phyloP scores from a whole-genome alignment of 23 red algal genomes.

The Gracilaria caudata region DNA sequence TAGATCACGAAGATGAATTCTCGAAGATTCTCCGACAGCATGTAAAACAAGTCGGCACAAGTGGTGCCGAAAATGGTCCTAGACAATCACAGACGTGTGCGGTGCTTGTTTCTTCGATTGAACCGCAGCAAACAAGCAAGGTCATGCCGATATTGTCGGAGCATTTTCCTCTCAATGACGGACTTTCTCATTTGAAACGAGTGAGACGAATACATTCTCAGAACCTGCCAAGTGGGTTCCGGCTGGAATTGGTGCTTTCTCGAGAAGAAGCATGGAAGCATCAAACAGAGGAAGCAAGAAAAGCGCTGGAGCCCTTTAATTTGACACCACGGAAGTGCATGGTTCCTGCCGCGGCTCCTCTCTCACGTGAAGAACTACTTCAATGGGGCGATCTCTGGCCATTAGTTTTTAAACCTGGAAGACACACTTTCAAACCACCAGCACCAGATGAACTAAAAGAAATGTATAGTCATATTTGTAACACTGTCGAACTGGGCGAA shows the following conservation, averaged over 20 bases:
- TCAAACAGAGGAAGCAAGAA: not conserved
- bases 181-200: slow-evolving; percentile 60
- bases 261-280: slow-evolving; percentile 50
- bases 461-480: slow-evolving; percentile 27
- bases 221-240: not conserved
- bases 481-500: not conserved
- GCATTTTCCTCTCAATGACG: slow-evolving; percentile 50
- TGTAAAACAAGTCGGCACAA: slow-evolving; percentile 20
- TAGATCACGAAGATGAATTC: not conserved
- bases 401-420: slow-evolving; percentile 56
- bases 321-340: slow-evolving; percentile 7
- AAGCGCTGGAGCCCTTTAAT: slow-evolving; percentile 26
- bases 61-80: slow-evolving; percentile 61
- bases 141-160: slow-evolving; percentile 35
- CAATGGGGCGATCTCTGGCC: slow-evolving; percentile 55
- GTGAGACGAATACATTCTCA: slow-evolving; percentile 19
- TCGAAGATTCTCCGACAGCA: not conserved
- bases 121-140: slow-evolving; percentile 46
- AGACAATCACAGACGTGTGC: slow-evolving; percentile 10
- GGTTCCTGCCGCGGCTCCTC: slow-evolving; percentile 45
- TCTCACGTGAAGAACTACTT: slow-evolving; percentile 44
- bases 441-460: slow-evolving; percentile 27
- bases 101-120: slow-evolving; percentile 30
- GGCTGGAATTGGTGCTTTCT: slow-evolving; percentile 35
- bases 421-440: slow-evolving; percentile 38